phyloP scores from a whole-genome alignment of 2,329 filamentous ascomycete genomes.

The Aspergillus ustus region DNA sequence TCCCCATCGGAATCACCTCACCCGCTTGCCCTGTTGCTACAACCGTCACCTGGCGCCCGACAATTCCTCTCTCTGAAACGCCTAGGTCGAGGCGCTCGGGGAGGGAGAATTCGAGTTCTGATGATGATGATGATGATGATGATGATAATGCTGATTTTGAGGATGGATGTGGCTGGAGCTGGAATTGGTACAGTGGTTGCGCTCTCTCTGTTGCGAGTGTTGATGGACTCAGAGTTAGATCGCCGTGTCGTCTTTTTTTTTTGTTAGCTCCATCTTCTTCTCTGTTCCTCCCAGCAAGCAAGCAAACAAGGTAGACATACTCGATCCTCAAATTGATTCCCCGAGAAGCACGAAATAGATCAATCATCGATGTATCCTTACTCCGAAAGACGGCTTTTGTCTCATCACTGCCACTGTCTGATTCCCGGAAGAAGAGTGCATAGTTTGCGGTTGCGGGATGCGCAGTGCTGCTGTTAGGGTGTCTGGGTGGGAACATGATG shows the following conservation, averaged over 20 bases:
- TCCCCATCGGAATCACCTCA: constrained; percentile 29
- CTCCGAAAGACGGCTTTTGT: constrained; percentile 35
- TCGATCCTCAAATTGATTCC: constrained; percentile 39
- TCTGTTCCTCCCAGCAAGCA: background rate
- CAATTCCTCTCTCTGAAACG: constrained; percentile 40
- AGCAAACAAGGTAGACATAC: constrained; percentile 27
- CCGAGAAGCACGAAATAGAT: constrained; percentile 24
- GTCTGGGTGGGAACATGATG: constrained; percentile 35
- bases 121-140: background rate
- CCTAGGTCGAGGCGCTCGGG: constrained; percentile 38
- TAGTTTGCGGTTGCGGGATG: constrained; percentile 25
- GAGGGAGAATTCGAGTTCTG: constrained; percentile 33
- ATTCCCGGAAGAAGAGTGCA: constrained; percentile 37
- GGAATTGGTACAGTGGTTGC: constrained; percentile 32
- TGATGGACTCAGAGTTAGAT: constrained; percentile 25
- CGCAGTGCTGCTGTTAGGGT: constrained; percentile 33
- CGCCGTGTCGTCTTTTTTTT: constrained; percentile 30
- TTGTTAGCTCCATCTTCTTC: constrained; percentile 13
- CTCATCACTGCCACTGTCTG: constrained; percentile 12
- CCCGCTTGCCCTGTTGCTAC: constrained; percentile 27
- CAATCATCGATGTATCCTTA: constrained; percentile 27
- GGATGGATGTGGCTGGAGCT: constrained; percentile 18
- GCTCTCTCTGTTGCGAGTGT: background rate
- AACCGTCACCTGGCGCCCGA: constrained; percentile 39
- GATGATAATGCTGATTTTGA: background rate